These are phyloP conservation scores for Eucalyptus marginata DNA, from an alignment of 345 rosid species.

Conservation along the genomic window DNA sequence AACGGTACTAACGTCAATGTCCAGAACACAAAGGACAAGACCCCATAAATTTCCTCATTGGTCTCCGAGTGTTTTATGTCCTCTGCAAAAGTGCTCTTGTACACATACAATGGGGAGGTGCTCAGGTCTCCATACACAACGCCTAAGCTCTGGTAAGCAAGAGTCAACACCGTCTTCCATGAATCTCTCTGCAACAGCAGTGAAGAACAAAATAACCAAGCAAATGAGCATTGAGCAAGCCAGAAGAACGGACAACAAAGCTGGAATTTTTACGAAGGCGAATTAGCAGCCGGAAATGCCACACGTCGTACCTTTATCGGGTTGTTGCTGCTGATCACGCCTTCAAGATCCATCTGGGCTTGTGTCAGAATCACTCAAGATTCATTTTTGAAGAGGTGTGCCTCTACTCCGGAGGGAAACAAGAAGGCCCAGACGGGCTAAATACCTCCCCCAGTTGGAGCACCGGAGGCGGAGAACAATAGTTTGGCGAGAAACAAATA, in stretches of 20 bases:
- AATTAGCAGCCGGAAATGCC: not conserved
- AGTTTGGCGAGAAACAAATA: not conserved
- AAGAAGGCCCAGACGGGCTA: conserved; percentile 9
- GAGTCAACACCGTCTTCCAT: conserved; percentile 26
- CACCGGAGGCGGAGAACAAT: not conserved
- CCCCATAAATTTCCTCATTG: conserved; percentile 34
- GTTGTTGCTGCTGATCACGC: conserved; percentile 17
- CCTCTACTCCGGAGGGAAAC: not conserved
- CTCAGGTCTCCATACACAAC: conserved; percentile 25
- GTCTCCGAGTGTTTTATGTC: conserved; percentile 27
- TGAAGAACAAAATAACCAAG: not conserved
- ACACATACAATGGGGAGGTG: conserved; percentile 36
- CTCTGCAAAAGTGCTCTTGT: conserved; percentile 30
- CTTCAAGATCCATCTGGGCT: conserved; percentile 58
- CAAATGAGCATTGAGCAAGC: not conserved
- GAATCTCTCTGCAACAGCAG: conserved; percentile 11
- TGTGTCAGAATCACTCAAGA: not conserved
- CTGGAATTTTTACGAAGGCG: not conserved
- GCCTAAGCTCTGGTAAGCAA: conserved; percentile 12
- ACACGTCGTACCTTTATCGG: conserved; percentile 44
- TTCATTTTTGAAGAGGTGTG: not conserved
- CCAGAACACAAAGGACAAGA: conserved; percentile 33
- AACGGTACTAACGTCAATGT: conserved; percentile 25
- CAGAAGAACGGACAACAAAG: not conserved
- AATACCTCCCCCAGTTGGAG: conserved; percentile 15